Conservation (phyloP, 1,284 basidiomycete genomes). For the Meira nashicola region DNA sequence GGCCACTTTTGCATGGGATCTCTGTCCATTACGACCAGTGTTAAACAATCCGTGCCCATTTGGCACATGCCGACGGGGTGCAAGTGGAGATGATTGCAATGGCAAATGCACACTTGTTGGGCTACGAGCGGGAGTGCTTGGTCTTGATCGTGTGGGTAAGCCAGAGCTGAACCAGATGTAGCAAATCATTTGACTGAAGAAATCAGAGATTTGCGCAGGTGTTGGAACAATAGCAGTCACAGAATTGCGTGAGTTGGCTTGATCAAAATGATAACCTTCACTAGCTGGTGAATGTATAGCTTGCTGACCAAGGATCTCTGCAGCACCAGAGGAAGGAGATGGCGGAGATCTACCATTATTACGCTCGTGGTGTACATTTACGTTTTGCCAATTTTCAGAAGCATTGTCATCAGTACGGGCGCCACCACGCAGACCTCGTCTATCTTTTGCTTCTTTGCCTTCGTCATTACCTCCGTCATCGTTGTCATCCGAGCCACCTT, state of each 20-base stretch:
- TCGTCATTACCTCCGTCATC: neutral
- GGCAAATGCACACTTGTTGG: slow-evolving; percentile 8
- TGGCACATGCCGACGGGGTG: slow-evolving; percentile 16
- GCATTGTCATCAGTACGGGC: neutral
- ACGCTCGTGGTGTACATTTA: neutral
- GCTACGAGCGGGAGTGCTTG: slow-evolving; percentile 12
- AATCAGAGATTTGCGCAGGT: slow-evolving; percentile 33
- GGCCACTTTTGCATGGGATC: slow-evolving; percentile 1
- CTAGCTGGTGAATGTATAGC: too few relatives aligned
- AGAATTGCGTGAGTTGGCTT: neutral
- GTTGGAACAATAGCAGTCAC: slow-evolving; percentile 5
- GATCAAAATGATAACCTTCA: neutral
- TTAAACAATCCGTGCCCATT: slow-evolving; percentile 4
- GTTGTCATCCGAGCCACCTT: neutral
- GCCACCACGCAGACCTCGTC: slow-evolving; percentile 1
- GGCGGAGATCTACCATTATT: neutral
- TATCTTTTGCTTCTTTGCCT: neutral
- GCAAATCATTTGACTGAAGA: slow-evolving; percentile 45
- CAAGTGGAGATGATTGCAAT: slow-evolving; percentile 22
- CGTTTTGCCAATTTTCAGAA: neutral
- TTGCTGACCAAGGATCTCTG: too few relatives aligned
- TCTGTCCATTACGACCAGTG: neutral
- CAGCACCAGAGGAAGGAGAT: neutral
- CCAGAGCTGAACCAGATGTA: slow-evolving; percentile 47
- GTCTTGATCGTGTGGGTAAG: slow-evolving; percentile 16